These are phyloP conservation scores for Geoglossum cookeanum DNA, from an alignment of 2,329 filamentous ascomycete species.

Conservation along the genomic window DNA sequence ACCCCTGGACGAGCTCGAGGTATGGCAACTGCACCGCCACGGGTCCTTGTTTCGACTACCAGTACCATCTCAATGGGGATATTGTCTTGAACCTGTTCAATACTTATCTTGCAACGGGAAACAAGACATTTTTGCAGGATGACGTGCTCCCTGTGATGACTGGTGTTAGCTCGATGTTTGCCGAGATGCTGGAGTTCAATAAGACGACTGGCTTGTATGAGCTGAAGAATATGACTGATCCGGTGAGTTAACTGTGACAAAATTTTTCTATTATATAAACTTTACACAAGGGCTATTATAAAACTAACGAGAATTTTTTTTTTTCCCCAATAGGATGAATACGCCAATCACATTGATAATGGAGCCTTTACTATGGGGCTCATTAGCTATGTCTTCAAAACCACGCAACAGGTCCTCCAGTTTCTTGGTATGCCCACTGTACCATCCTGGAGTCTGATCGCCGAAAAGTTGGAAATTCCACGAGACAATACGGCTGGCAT, in stretches of 20 bases:
- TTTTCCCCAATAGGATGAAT: constrained; percentile 39
- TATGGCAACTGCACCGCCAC: constrained; percentile 47
- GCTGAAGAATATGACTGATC: constrained; percentile 49
- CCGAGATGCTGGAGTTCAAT: constrained; percentile 40
- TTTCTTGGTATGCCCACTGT: constrained; percentile 36
- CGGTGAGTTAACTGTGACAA: constrained; percentile 28
- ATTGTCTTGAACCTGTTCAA: constrained; percentile 1
- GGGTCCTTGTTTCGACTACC: constrained; percentile 47
- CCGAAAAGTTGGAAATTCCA: constrained; percentile 35
- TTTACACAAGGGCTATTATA: not conserved
- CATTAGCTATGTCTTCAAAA: constrained; percentile 33
- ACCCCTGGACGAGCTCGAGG: constrained; percentile 47
- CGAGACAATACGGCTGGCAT: constrained; percentile 35
- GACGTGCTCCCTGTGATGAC: constrained; percentile 35
- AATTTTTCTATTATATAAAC: not conserved
- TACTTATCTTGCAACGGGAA: constrained; percentile 4
- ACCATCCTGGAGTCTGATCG: constrained; percentile 37
- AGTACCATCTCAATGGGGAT: constrained; percentile 27
- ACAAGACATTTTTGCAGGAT: not conserved
- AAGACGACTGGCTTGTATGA: constrained; percentile 30
- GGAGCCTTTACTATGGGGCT: constrained; percentile 50
- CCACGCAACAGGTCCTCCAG: constrained; percentile 37
- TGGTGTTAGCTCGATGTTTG: constrained; percentile 41
- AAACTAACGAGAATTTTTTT: not conserved
- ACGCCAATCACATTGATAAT: constrained; percentile 46